phyloP scores from a whole-genome alignment of 2,329 filamentous ascomycete species.

The Aspergillus sp. region DNA sequence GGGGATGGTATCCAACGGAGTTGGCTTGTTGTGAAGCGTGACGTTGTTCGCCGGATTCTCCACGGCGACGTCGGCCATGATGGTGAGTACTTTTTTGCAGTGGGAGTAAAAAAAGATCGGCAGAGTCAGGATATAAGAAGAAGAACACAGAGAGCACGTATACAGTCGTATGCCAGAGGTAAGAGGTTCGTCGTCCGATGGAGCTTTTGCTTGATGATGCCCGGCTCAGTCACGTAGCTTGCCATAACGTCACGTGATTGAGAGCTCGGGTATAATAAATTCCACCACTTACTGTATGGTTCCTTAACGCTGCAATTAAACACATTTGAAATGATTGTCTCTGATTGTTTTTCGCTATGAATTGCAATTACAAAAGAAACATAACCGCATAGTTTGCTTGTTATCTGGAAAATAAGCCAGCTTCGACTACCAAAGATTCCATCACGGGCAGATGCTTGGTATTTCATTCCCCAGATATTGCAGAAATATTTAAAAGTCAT shows the following conservation, averaged over 20 bases:
- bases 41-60: slow-evolving; percentile 70
- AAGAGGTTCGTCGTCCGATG: background rate
- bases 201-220: slow-evolving; percentile 3
- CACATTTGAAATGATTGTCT: too few species aligned
- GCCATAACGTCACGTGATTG: background rate
- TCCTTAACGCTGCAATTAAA: background rate
- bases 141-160: background rate
- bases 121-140: background rate
- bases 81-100: slow-evolving; percentile 11
- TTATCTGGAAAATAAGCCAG: too few species aligned
- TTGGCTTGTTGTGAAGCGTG: slow-evolving; percentile 73
- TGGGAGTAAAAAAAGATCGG: background rate
- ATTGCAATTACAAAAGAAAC: too few species aligned
- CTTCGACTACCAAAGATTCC: too few species aligned
- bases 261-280: background rate
- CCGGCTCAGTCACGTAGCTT: background rate
- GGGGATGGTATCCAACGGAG: slow-evolving; percentile 69
- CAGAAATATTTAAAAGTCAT: background rate
- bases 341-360: too few species aligned
- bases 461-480: background rate
- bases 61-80: slow-evolving; percentile 81
- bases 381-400: too few species aligned
- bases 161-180: slow-evolving; percentile 7
- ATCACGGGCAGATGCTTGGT: background rate
- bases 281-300: background rate